Percentiles rank a stretch among this genome's conserved stretches.
These are phyloP conservation scores for Trypanosomatidae sp. DNA, from an alignment of 208 protist genomes.

Conservation along the genomic window DNA sequence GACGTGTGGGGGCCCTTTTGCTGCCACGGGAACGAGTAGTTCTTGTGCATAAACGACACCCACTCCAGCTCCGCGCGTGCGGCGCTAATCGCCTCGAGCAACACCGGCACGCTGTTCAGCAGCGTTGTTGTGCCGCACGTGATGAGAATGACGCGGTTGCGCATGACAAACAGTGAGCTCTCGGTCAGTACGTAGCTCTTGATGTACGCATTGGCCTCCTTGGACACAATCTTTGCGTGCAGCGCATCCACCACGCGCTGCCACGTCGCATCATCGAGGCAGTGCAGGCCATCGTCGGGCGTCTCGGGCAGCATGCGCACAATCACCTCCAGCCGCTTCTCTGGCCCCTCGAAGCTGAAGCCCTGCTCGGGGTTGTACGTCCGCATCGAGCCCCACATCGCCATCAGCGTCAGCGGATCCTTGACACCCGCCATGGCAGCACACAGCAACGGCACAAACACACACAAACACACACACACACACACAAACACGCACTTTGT, in stretches of 20 bases:
- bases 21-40: constrained; percentile 87
- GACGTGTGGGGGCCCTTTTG: constrained; percentile 81
- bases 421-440: constrained; percentile 9
- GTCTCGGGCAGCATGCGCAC: constrained; percentile 52
- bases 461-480: not conserved
- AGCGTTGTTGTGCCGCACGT: constrained; percentile 92
- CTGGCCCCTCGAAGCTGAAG: constrained; percentile 87
- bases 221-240: constrained; percentile 80
- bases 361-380: constrained; percentile 55
- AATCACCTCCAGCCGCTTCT: constrained; percentile 86
- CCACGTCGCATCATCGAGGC: constrained; percentile 61
- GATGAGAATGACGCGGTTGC: constrained; percentile 83
- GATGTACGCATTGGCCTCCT: constrained; percentile 67
- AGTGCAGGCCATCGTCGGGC: constrained; percentile 48
- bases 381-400: constrained; percentile 80
- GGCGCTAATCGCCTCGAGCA: constrained; percentile 66
- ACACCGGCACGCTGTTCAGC: constrained; percentile 72
- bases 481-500: not conserved
- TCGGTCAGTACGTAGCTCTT: constrained; percentile 90
- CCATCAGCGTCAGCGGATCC: constrained; percentile 78
- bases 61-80: constrained; percentile 77
- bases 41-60: constrained; percentile 89
- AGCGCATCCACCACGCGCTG: constrained; percentile 46
- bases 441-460: too few relatives aligned
- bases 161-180: constrained; percentile 90